A percentile compares a stretch with the other conserved stretches of the same genome.
Evolutionary conservation across 1,139 yeast species (phyloP).

Genomic region (Geotrichum phurueaensis): DNA sequence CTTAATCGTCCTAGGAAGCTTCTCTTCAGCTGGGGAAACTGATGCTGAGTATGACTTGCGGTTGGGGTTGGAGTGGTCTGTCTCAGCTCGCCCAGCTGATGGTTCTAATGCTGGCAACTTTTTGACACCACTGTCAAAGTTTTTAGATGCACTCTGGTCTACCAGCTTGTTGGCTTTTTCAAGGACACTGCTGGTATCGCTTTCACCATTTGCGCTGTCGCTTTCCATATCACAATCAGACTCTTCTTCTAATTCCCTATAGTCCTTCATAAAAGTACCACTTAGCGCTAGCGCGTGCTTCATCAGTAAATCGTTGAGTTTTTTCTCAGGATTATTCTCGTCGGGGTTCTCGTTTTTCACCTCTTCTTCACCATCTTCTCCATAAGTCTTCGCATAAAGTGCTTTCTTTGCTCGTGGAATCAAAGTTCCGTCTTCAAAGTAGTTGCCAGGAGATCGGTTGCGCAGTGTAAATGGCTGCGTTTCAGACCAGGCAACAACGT

Average conservation of each 20-base stretch:
- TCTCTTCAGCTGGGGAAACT: neutral
- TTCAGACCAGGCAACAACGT: conserved; percentile 19
- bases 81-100: neutral
- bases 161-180: neutral
- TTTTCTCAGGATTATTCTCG: conserved; percentile 4
- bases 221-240: neutral
- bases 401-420: conserved; percentile 10
- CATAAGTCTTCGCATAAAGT: neutral
- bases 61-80: neutral
- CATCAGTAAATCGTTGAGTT: neutral
- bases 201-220: neutral
- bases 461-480: conserved; percentile 17
- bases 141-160: neutral
- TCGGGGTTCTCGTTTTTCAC: neutral
- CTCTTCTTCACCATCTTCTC: conserved; percentile 3
- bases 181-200: neutral
- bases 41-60: neutral
- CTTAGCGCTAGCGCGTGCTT: conserved; percentile 1
- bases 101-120: neutral
- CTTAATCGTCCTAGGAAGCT: neutral
- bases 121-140: neutral
- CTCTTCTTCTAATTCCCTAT: conserved; percentile 12
- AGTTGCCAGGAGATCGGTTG: conserved; percentile 16
- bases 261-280: conserved; percentile 1
- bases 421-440: conserved; percentile 15